These are phyloP conservation scores for Aspergillus niger DNA, from an alignment of 2,329 filamentous ascomycete genomes.

Conservation along the genomic window DNA sequence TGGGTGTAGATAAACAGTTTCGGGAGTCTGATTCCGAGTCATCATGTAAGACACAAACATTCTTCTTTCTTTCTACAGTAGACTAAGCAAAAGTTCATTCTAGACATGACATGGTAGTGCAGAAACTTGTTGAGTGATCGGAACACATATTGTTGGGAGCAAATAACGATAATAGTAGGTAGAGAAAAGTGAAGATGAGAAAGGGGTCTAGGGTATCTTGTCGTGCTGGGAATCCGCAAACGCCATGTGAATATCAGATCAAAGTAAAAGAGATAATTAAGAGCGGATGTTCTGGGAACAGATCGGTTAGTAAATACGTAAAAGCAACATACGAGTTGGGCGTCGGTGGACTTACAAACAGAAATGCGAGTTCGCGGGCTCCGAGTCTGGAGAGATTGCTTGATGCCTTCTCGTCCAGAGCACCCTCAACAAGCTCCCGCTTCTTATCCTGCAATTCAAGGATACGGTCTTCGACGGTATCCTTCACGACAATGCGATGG, in stretches of 20 bases:
- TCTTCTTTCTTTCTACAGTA: no score
- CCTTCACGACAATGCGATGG: constrained; percentile 73
- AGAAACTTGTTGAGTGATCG: no score
- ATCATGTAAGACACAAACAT: no score
- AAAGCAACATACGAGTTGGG: background rate
- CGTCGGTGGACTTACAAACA: constrained; percentile 57
- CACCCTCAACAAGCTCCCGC: constrained; percentile 72
- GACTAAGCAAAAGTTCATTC: no score
- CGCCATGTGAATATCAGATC: constrained; percentile 1
- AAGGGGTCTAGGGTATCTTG: background rate
- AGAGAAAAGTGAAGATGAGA: background rate
- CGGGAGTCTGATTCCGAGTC: no score
- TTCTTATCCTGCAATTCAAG: constrained; percentile 77
- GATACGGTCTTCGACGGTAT: constrained; percentile 87
- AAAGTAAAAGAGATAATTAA: background rate
- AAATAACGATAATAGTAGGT: background rate
- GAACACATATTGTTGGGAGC: background rate
- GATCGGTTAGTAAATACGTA: background rate
- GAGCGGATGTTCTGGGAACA: constrained; percentile 1
- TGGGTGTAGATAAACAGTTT: no score
- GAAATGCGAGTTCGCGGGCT: constrained; percentile 66
- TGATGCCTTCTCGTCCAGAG: constrained; percentile 74
- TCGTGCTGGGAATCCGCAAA: background rate
- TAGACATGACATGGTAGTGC: no score
- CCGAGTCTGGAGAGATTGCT: constrained; percentile 68